A percentile compares a stretch with the other conserved stretches of the same genome.
These are phyloP conservation scores for Fusarium papillatum DNA, from an alignment of 2,329 filamentous ascomycete genomes.

Conservation along the genomic window DNA sequence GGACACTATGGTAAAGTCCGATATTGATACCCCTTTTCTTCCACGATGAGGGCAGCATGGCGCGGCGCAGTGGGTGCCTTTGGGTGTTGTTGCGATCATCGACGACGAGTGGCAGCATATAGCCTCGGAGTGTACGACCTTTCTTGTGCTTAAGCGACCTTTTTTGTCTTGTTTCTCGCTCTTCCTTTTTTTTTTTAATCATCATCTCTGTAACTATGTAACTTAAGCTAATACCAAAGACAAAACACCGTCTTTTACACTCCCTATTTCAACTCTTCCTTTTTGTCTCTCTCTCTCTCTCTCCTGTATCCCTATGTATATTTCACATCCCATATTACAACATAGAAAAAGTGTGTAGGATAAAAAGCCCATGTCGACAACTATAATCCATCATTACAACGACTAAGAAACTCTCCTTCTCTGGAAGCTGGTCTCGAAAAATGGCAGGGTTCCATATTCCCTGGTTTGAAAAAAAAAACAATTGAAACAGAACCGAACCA, in stretches of 20 bases:
- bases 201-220: constrained; percentile 26
- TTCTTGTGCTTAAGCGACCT: neutral
- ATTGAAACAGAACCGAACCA: constrained; percentile 16
- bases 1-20: constrained; percentile 23
- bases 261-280: neutral
- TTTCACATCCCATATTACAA: constrained; percentile 29
- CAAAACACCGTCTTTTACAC: constrained; percentile 1
- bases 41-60: constrained; percentile 35
- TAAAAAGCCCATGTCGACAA: constrained; percentile 23
- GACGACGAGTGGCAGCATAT: constrained; percentile 30
- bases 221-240: constrained; percentile 30
- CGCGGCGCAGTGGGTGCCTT: constrained; percentile 29
- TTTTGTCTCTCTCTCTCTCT: constrained; percentile 7
- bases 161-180: neutral
- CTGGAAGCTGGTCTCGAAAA: constrained; percentile 11
- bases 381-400: constrained; percentile 37
- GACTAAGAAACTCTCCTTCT: constrained; percentile 8
- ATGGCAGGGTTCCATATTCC: constrained; percentile 17
- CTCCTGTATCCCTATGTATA: constrained; percentile 9
- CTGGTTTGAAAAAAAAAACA: constrained; percentile 2
- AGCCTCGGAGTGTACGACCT: constrained; percentile 37
- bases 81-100: constrained; percentile 4
- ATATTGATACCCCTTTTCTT: constrained; percentile 45
- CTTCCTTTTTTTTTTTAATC: constrained; percentile 22
- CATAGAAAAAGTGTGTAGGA: constrained; percentile 15